Conservation (phyloP, 2,329 filamentous ascomycete species). For the Phaeosphaeriaceae sp. region DNA sequence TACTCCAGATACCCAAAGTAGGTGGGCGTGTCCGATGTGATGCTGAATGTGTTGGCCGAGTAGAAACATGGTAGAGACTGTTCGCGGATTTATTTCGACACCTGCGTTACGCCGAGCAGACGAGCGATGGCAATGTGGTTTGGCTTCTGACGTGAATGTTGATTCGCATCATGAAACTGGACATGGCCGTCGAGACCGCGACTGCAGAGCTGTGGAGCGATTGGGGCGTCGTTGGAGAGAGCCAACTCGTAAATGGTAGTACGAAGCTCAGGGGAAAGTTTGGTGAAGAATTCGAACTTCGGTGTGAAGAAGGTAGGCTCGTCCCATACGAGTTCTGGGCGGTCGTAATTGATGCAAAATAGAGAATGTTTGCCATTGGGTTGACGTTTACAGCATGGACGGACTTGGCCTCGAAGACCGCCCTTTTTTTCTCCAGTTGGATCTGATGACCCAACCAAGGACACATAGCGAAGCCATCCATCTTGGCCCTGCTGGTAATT, state of each 20-base stretch:
- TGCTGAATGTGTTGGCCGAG: slow-evolving; percentile 24
- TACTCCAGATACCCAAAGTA: slow-evolving; percentile 27
- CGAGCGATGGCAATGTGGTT: slow-evolving; percentile 10
- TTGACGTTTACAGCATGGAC: neutral
- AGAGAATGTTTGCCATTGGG: neutral
- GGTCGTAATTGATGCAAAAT: neutral
- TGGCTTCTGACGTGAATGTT: neutral
- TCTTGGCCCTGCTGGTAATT: no score
- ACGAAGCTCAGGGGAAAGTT: slow-evolving; percentile 25
- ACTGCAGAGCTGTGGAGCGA: slow-evolving; percentile 25
- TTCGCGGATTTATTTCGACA: slow-evolving; percentile 20
- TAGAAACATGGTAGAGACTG: slow-evolving; percentile 31
- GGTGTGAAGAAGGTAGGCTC: neutral
- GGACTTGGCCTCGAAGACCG: neutral
- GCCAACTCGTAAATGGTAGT: slow-evolving; percentile 19
- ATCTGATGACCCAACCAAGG: neutral
- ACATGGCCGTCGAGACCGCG: neutral
- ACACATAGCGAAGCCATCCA: no score
- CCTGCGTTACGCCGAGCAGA: slow-evolving; percentile 14
- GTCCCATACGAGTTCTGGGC: neutral
- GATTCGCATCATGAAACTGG: slow-evolving; percentile 26
- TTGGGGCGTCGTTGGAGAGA: slow-evolving; percentile 11
- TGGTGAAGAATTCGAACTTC: neutral
- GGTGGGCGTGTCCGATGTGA: slow-evolving; percentile 17
- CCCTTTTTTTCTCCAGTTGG: neutral